These are phyloP conservation scores for Camellia granthamiana DNA, from an alignment of 148 eudicot species.

Conservation along the genomic window DNA sequence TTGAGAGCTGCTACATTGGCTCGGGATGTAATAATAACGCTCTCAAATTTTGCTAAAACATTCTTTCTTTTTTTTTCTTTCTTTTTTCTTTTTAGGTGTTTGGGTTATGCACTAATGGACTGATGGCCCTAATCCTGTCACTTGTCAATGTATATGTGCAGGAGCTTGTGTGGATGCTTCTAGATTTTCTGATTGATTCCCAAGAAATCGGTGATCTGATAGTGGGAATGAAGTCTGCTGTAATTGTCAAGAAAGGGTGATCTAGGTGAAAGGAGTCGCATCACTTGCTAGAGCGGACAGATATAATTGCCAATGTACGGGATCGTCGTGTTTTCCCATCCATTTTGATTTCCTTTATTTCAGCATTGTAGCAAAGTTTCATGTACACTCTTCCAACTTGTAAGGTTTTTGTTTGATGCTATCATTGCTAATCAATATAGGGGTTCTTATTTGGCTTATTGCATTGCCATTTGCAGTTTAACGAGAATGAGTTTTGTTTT, in stretches of 20 bases:
- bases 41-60: neutral
- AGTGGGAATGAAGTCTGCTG: neutral
- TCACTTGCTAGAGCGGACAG: neutral
- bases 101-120: neutral
- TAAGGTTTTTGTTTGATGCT: neutral
- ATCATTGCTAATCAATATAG: neutral
- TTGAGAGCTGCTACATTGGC: slow-evolving; percentile 10
- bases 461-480: neutral
- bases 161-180: neutral
- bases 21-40: neutral
- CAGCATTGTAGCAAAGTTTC: neutral
- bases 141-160: neutral
- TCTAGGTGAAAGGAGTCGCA: neutral
- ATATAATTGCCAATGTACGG: neutral
- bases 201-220: slow-evolving; percentile 3
- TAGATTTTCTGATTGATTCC: neutral
- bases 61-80: neutral
- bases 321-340: neutral
- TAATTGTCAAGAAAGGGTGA: neutral
- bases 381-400: neutral
- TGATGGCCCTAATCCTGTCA: neutral
- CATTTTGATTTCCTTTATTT: neutral
- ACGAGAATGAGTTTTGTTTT: too few species aligned
- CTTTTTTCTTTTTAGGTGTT: neutral
- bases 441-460: neutral